Evolutionary conservation across 352 stramenopile genomes (phyloP), one percentile per base, ranked within the genome.

Genomic region (Globisporangium polare): DNA sequence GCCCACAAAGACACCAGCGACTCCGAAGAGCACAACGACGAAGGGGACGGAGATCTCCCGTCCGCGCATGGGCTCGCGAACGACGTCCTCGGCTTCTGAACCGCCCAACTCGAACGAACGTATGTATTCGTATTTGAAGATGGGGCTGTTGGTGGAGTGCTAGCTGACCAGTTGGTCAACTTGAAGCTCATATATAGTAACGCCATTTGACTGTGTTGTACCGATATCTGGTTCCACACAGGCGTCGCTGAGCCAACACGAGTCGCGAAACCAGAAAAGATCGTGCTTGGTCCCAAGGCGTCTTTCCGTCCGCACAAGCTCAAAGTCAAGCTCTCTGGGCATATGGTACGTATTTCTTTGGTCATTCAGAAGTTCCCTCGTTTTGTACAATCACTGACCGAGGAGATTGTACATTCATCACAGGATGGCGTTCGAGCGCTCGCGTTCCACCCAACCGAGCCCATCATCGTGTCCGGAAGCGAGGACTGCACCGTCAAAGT

Each of bases 401-500:
- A n/a, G n/a, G n/a, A n/a, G n/a, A n/a, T n/a, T n/a, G n/a, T n/a
- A n/a, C n/a, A n/a, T n/a, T n/a, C n/a, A n/a, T n/a, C n/a, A n/a
- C n/a, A 93, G 84, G 87, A 95, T 66, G 85, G 81, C 35, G 80
- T 95, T 26, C 78, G 87, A 49, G 68, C 84, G 24, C 63, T 95
- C 66, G 80, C 74, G 2, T 91, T 93, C 46, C 87, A 95, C 49
- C 83, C 85, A 12, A 92, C 87, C 0, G 87, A 95, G 56, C 83
- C 87, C 15, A 50, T 95, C 33, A 53, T 95, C 39, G 85, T 95
- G 17, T 93, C 87, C 0, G 83, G 83, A 42, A 92, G 87, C 56
- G 87, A 95, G 63, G 87, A 95, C 53, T 92, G 84, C 60, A 92
- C 87, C 0, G 84, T 93, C 22, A 86, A 87, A 57, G 73, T 95